Evolutionary conservation across 257 asterid genomes (phyloP).

Genomic region (Przewalskia tangutica): DNA sequence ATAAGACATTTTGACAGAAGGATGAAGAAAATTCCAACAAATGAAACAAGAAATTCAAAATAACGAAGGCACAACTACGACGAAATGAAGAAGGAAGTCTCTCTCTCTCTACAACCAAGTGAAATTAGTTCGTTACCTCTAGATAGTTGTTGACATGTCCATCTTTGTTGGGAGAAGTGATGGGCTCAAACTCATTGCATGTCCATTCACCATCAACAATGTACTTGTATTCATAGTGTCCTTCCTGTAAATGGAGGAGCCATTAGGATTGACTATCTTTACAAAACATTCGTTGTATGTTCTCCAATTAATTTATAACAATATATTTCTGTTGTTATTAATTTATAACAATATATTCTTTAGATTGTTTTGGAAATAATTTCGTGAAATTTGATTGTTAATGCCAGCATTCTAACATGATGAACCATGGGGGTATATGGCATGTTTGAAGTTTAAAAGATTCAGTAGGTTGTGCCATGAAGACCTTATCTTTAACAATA

Average conservation of each 20-base stretch:
- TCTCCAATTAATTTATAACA: background rate
- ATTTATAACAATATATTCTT: background rate
- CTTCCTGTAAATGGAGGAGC: constrained; percentile 51
- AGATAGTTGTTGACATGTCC: constrained; percentile 86
- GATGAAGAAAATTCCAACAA: background rate
- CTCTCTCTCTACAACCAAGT: background rate
- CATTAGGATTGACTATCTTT: background rate
- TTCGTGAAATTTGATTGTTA: background rate
- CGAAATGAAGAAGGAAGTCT: background rate
- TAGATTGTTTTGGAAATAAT: background rate
- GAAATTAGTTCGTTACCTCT: constrained; percentile 27
- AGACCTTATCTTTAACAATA: too few species aligned
- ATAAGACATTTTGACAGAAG: background rate
- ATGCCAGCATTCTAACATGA: background rate
- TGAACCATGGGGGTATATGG: background rate
- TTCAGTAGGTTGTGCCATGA: background rate
- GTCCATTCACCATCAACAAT: constrained; percentile 75
- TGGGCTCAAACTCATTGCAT: constrained; percentile 43
- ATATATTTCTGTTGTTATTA: background rate
- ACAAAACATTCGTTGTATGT: background rate
- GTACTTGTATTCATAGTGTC: constrained; percentile 82
- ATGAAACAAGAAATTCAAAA: background rate
- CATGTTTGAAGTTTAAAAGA: background rate
- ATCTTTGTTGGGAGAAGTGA: constrained; percentile 60
- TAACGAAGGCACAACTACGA: background rate